Conservation (phyloP, 164 flowering plant genomes). For the Vitis amurensis region DNA sequence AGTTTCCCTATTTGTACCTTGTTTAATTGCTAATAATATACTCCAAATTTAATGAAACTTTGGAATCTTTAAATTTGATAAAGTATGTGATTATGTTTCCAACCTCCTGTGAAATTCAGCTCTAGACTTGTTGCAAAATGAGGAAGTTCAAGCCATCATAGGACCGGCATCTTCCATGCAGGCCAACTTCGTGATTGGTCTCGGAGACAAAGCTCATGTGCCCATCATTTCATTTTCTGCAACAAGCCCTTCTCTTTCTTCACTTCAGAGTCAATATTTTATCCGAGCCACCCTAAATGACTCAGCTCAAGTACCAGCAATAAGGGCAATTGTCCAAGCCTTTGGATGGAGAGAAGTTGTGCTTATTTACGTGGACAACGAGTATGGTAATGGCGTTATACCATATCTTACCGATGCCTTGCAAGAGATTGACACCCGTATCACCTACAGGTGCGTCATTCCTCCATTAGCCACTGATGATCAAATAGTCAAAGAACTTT, state of each 20-base stretch:
- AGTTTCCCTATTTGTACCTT: too few relatives aligned
- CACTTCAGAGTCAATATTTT: not conserved
- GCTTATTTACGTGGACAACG: too few relatives aligned
- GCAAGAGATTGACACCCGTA: slow-evolving; percentile 1
- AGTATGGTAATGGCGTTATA: not conserved
- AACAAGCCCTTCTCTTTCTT: too few relatives aligned
- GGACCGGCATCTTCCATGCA: slow-evolving; percentile 1
- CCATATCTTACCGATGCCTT: slow-evolving; percentile 8
- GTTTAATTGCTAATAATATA: too few relatives aligned
- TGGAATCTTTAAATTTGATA: too few relatives aligned
- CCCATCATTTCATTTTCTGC: too few relatives aligned
- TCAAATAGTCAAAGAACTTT: not conserved
- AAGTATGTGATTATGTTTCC: too few relatives aligned
- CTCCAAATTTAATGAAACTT: too few relatives aligned
- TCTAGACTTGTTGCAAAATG: slow-evolving; percentile 1
- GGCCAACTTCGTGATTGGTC: slow-evolving; percentile 1
- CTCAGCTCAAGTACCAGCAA: slow-evolving; percentile 8
- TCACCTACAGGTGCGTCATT: slow-evolving; percentile 6
- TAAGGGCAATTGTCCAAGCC: not conserved
- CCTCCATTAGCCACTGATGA: slow-evolving; percentile 7
- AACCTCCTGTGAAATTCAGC: not conserved
- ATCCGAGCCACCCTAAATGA: slow-evolving; percentile 4
- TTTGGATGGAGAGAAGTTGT: not conserved
- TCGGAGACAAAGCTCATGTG: slow-evolving; percentile 6
- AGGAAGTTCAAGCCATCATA: not conserved